Percentiles rank a stretch among this genome's conserved stretches.
These are phyloP conservation scores for Collybiopsis luxurians DNA, from an alignment of 768 basidiomycete genomes.

Conservation along the genomic window DNA sequence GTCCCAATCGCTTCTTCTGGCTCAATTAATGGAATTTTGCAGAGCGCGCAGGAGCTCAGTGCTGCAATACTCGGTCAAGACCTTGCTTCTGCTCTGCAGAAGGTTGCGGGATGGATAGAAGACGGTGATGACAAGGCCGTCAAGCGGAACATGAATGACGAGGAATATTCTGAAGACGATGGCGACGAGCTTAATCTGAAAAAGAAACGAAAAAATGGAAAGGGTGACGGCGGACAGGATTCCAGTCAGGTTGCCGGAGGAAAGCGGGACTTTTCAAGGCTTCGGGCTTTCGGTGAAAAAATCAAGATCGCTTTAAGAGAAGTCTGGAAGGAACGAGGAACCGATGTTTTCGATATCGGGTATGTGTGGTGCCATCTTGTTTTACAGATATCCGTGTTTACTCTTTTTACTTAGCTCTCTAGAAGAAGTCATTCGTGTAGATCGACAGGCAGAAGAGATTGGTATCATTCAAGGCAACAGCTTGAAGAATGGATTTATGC, in stretches of 20 bases:
- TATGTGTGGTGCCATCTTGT: conserved; percentile 37
- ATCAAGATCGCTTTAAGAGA: conserved; percentile 64
- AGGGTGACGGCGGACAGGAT: no score
- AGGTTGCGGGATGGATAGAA: conserved; percentile 49
- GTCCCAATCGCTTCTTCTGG: neutral
- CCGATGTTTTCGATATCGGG: conserved; percentile 84
- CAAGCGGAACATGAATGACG: conserved; percentile 20
- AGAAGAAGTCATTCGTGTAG: conserved; percentile 67
- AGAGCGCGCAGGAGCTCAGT: conserved; percentile 85
- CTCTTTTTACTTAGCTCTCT: conserved; percentile 47
- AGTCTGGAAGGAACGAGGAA: conserved; percentile 68
- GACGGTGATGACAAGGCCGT: conserved; percentile 17
- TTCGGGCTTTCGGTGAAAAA: conserved; percentile 49
- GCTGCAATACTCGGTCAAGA: conserved; percentile 83
- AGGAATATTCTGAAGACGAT: conserved; percentile 16
- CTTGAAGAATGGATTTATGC: conserved; percentile 77
- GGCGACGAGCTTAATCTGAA: conserved; percentile 38
- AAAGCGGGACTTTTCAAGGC: conserved; percentile 27
- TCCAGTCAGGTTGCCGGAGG: no score
- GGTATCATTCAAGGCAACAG: conserved; percentile 62
- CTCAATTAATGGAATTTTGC: conserved; percentile 3
- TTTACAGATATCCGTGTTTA: neutral
- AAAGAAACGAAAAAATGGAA: neutral
- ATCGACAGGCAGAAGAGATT: conserved; percentile 71
- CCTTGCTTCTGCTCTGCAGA: conserved; percentile 64